A percentile compares a stretch with the other conserved stretches of the same genome.
Conservation (phyloP, 2,329 filamentous ascomycete species). For the Aquanectria penicillioides region DNA sequence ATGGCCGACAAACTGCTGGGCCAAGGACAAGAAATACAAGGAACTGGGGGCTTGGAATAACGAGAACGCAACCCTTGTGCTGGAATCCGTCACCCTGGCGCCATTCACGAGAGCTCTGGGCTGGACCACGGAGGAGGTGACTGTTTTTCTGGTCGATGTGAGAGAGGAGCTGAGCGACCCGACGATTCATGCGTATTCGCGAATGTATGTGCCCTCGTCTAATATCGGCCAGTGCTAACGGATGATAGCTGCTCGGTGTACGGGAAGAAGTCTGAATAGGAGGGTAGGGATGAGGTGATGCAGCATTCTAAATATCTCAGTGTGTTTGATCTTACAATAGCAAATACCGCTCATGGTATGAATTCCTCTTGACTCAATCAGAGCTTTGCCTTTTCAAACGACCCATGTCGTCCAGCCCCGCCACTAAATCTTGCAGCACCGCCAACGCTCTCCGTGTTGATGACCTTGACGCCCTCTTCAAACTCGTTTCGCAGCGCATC, state of each 20-base stretch:
- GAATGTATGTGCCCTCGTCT: not conserved
- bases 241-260: not conserved
- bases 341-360: too few species aligned
- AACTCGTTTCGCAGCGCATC: slow-evolving; percentile 62
- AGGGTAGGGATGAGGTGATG: too few species aligned
- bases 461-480: slow-evolving; percentile 52
- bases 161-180: slow-evolving; percentile 2
- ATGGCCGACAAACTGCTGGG: slow-evolving; percentile 14
- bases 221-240: not conserved
- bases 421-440: slow-evolving; percentile 29
- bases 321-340: too few species aligned
- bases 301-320: too few species aligned
- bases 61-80: not conserved
- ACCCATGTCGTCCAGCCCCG: slow-evolving; percentile 21
- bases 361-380: too few species aligned
- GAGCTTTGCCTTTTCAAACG: slow-evolving; percentile 10
- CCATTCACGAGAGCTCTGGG: not conserved
- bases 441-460: slow-evolving; percentile 53
- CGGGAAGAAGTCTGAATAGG: not conserved
- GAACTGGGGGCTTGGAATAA: slow-evolving; percentile 12
- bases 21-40: slow-evolving; percentile 2
- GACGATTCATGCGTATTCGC: not conserved
- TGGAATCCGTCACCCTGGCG: not conserved
- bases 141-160: not conserved
- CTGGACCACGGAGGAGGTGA: not conserved